phyloP scores from a whole-genome alignment of 768 basidiomycete species.

The Trametes elegans region DNA sequence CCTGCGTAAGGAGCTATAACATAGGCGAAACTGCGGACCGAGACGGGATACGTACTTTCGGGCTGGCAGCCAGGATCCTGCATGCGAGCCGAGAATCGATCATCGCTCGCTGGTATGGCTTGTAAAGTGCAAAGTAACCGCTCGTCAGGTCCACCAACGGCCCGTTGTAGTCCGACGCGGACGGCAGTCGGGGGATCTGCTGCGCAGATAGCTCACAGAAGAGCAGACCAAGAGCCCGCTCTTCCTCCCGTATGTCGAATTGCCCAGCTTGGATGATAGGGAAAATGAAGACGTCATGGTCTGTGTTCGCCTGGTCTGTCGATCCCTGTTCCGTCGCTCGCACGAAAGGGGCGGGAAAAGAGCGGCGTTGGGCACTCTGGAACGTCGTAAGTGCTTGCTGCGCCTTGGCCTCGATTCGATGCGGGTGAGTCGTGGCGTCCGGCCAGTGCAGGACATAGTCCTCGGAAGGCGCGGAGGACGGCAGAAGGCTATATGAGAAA shows the following conservation, averaged over 20 bases:
- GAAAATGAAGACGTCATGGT: slow-evolving; percentile 55
- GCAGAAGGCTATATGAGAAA: slow-evolving; percentile 67
- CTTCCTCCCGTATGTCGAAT: slow-evolving; percentile 85
- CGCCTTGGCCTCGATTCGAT: slow-evolving; percentile 63
- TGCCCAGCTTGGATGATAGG: slow-evolving; percentile 91
- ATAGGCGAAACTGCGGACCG: neutral
- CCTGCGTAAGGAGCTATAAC: slow-evolving; percentile 43
- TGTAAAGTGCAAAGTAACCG: slow-evolving; percentile 91
- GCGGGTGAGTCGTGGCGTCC: slow-evolving; percentile 61
- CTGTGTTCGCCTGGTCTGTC: slow-evolving; percentile 1
- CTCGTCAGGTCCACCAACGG: slow-evolving; percentile 83
- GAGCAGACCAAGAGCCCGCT: slow-evolving; percentile 53
- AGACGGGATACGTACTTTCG: slow-evolving; percentile 58
- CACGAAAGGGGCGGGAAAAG: slow-evolving; percentile 11
- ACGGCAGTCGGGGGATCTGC: neutral
- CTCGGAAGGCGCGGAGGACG: slow-evolving; percentile 27
- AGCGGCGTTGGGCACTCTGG: slow-evolving; percentile 43
- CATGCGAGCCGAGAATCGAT: slow-evolving; percentile 58
- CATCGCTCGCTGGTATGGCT: slow-evolving; percentile 72
- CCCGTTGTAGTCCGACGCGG: slow-evolving; percentile 21
- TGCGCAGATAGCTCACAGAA: slow-evolving; percentile 47
- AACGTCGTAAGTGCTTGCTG: slow-evolving; percentile 54
- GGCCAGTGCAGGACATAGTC: slow-evolving; percentile 67
- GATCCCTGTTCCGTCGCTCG: neutral
- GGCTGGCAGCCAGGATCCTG: slow-evolving; percentile 81